These are phyloP conservation scores for Begonia masoniana DNA, from an alignment of 306 rosid genomes.

Conservation along the genomic window DNA sequence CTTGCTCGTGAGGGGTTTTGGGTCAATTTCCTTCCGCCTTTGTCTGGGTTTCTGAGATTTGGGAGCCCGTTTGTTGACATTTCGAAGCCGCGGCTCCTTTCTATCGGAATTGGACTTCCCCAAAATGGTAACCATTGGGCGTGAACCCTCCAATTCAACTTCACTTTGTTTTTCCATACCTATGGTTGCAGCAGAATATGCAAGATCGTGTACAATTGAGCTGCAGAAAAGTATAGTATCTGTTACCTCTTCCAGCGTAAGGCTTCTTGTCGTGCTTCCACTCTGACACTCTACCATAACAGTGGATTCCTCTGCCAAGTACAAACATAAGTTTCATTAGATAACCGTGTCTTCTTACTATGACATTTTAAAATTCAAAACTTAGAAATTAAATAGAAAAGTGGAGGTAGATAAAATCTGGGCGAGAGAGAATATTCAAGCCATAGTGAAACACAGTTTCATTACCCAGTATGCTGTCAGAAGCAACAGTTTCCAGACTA, in stretches of 20 bases:
- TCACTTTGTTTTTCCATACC: constrained; percentile 66
- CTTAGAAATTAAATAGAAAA: not conserved
- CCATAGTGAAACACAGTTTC: constrained; percentile 5
- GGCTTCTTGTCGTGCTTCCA: constrained; percentile 48
- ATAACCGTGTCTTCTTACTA: not conserved
- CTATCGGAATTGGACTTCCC: constrained; percentile 42
- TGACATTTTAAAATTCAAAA: not conserved
- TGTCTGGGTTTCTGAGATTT: constrained; percentile 55
- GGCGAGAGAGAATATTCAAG: not conserved
- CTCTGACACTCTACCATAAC: constrained; percentile 58
- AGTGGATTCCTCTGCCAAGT: constrained; percentile 54
- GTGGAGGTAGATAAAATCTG: no score
- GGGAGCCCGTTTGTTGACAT: constrained; percentile 24
- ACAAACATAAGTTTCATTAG: constrained; percentile 3
- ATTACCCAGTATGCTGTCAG: constrained; percentile 45
- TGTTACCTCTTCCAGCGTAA: constrained; percentile 92
- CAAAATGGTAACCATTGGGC: constrained; percentile 61
- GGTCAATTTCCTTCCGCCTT: constrained; percentile 34
- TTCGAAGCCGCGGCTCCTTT: constrained; percentile 37
- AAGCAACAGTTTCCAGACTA: constrained; percentile 25
- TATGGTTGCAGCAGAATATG: constrained; percentile 69
- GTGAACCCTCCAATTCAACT: constrained; percentile 46
- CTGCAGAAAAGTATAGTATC: constrained; percentile 92
- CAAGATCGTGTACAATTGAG: constrained; percentile 81
- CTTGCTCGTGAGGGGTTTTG: constrained; percentile 26